phyloP scores from a whole-genome alignment of 2,329 filamentous ascomycete species.

The Xylaria multiplex region DNA sequence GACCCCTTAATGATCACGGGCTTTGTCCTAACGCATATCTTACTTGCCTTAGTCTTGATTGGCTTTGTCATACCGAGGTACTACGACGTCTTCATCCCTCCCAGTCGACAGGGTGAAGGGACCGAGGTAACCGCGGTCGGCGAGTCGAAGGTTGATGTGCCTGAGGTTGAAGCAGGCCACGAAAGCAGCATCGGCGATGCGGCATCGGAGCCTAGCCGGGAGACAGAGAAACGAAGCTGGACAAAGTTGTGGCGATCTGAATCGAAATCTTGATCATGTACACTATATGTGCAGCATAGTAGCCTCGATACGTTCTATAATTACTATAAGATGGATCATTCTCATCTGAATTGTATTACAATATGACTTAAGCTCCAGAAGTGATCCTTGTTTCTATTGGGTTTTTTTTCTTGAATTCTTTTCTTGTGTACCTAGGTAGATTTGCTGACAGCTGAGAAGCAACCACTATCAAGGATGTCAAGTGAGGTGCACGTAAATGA shows the following conservation, averaged over 20 bases:
- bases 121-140: slow-evolving; percentile 24
- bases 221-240: not conserved
- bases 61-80: slow-evolving; percentile 64
- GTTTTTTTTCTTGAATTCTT: too few relatives aligned
- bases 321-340: not conserved
- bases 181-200: slow-evolving; percentile 7
- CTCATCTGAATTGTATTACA: too few relatives aligned
- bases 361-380: too few relatives aligned
- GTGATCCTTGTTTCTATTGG: too few relatives aligned
- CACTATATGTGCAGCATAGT: too few relatives aligned
- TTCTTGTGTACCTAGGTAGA: too few relatives aligned
- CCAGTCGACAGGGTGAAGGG: slow-evolving; percentile 58
- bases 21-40: slow-evolving; percentile 59
- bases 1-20: slow-evolving; percentile 63
- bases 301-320: not conserved
- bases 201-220: not conserved
- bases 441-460: too few relatives aligned
- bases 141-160: slow-evolving; percentile 17
- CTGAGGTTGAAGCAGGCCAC: slow-evolving; percentile 7
- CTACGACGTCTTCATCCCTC: slow-evolving; percentile 63
- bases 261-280: not conserved
- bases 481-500: too few relatives aligned
- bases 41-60: slow-evolving; percentile 57
- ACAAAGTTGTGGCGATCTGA: slow-evolving; percentile 5
- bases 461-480: too few relatives aligned